phyloP scores from a whole-genome alignment of 1,284 basidiomycete species.

The Melampsora larici-populina region DNA sequence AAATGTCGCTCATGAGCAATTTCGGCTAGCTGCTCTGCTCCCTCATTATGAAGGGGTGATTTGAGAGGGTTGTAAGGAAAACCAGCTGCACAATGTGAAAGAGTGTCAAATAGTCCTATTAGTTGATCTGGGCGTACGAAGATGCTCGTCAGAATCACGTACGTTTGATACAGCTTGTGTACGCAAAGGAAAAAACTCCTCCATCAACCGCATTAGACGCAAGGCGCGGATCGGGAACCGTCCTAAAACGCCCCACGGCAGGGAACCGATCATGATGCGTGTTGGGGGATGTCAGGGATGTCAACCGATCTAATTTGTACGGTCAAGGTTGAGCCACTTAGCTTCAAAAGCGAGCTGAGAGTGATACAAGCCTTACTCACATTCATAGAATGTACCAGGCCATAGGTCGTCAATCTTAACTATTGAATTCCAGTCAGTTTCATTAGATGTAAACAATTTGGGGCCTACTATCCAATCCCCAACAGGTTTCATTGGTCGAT shows the following conservation, averaged over 20 bases:
- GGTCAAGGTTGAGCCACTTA: background rate
- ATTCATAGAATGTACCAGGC: constrained; percentile 29
- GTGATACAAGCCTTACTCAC: constrained; percentile 2
- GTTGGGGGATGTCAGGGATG: constrained; percentile 1
- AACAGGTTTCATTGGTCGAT: constrained; percentile 37
- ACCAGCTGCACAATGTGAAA: constrained; percentile 13
- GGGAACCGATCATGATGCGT: constrained; percentile 41
- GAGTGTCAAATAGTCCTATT: background rate
- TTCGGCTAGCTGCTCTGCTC: constrained; percentile 32
- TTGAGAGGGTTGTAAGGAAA: constrained; percentile 41
- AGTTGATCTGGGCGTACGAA: background rate
- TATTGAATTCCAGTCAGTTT: constrained; percentile 34
- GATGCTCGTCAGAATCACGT: background rate
- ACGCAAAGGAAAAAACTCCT: constrained; percentile 29
- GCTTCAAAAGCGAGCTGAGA: background rate
- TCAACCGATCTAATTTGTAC: constrained; percentile 19
- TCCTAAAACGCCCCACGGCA: constrained; percentile 43
- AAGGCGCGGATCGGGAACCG: constrained; percentile 45
- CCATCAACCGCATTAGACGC: constrained; percentile 1
- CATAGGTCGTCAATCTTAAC: constrained; percentile 30
- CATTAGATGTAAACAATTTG: constrained; percentile 16
- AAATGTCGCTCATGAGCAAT: background rate
- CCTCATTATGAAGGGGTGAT: constrained; percentile 31
- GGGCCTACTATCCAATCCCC: constrained; percentile 23
- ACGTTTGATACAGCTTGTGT: constrained; percentile 43